These are phyloP conservation scores for Hypoxylon sp. DNA, from an alignment of 2,329 filamentous ascomycete genomes.

Conservation along the genomic window DNA sequence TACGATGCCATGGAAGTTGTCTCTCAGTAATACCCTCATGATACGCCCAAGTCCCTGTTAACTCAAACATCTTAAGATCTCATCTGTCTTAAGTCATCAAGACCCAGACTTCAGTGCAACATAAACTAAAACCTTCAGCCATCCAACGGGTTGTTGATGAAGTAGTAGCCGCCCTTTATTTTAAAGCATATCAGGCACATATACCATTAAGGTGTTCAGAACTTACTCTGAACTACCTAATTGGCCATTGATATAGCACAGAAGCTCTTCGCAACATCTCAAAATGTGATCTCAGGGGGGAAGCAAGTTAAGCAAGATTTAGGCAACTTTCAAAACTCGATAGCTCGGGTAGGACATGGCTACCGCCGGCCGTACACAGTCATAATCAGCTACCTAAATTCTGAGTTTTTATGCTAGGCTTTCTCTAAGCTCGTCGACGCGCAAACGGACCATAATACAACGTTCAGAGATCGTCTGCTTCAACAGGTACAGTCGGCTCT, in stretches of 20 bases:
- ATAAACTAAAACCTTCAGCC: neutral
- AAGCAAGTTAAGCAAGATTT: neutral
- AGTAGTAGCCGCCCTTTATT: neutral
- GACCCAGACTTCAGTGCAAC: neutral
- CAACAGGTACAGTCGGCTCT: neutral
- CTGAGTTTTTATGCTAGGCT: neutral
- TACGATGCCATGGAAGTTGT: neutral
- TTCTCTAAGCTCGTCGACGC: neutral
- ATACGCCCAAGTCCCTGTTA: neutral
- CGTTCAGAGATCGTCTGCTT: neutral
- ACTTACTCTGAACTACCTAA: neutral
- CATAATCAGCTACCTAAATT: neutral
- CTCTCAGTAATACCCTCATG: neutral
- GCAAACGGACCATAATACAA: neutral
- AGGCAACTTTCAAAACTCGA: neutral
- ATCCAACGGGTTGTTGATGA: neutral
- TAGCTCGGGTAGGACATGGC: neutral
- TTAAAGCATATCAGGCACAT: neutral
- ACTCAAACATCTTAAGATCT: neutral
- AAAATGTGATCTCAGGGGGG: neutral
- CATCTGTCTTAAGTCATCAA: neutral
- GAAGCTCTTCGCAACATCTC: neutral
- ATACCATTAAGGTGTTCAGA: neutral
- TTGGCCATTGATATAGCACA: neutral
- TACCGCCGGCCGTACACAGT: neutral